Conservation (phyloP, 192 early-diverging fungal genomes). For the Chytriomyces confervae region DNA sequence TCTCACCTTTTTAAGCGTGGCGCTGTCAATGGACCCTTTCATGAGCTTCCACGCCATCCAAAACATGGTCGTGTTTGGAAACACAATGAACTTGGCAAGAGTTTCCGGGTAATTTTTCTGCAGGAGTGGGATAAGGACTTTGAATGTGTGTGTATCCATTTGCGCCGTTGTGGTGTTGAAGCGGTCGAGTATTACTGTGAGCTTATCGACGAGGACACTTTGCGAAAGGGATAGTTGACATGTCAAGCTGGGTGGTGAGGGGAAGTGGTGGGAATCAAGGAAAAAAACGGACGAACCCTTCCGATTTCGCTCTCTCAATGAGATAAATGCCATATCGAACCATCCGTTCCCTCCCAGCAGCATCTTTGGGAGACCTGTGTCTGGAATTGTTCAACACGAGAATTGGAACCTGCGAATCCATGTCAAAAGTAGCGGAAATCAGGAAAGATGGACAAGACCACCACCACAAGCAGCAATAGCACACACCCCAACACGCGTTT, state of each 20-base stretch:
- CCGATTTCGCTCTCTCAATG: conserved; percentile 34
- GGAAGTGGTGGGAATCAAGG: background rate
- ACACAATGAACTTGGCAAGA: conserved; percentile 39
- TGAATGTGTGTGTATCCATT: conserved; percentile 38
- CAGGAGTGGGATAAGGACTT: conserved; percentile 39
- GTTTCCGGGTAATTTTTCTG: conserved; percentile 54
- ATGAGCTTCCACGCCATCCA: conserved; percentile 49
- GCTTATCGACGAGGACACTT: conserved; percentile 40
- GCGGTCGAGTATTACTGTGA: conserved; percentile 42
- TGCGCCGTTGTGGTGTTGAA: conserved; percentile 30
- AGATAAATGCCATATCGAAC: conserved; percentile 36
- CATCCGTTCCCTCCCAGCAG: conserved; percentile 1
- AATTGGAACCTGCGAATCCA: conserved; percentile 25
- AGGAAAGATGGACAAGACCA: background rate
- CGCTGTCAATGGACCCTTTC: conserved; percentile 29
- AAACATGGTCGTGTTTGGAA: conserved; percentile 48
- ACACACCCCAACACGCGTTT: conserved; percentile 22
- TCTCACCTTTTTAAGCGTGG: conserved; percentile 42
- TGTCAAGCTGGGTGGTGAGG: background rate
- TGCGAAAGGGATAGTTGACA: background rate
- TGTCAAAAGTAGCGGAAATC: background rate
- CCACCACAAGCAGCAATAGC: background rate
- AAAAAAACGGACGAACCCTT: conserved; percentile 22
- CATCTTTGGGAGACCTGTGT: conserved; percentile 32
- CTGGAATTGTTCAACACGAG: conserved; percentile 34